Evolutionary conservation across 2,329 filamentous ascomycete species (phyloP).

Genomic region (Chalaropsis ovoidea): DNA sequence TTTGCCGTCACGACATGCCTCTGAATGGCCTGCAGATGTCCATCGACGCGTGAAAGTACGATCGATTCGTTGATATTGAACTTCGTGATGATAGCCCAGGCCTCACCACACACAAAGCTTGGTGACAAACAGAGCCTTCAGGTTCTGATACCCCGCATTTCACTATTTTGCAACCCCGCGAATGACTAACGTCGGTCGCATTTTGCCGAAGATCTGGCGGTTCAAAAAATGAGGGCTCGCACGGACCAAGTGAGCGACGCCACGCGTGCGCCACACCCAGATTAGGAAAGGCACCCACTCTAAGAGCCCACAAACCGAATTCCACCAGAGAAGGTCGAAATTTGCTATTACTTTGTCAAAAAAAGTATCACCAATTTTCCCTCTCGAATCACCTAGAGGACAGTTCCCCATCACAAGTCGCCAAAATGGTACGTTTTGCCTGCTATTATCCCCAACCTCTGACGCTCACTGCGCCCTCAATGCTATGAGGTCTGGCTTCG

Average conservation of each 20-base stretch:
- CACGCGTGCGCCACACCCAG: constrained; percentile 28
- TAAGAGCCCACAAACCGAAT: constrained; percentile 39
- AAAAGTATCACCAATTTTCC: constrained; percentile 31
- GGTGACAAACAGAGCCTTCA: neutral
- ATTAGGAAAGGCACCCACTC: constrained; percentile 34
- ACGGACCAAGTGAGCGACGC: constrained; percentile 23
- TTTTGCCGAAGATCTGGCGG: constrained; percentile 16
- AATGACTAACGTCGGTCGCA: constrained; percentile 7
- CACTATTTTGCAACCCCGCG: constrained; percentile 8
- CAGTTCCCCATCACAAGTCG: constrained; percentile 36
- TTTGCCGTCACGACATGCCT: no score
- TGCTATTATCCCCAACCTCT: constrained; percentile 26
- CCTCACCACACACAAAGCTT: neutral
- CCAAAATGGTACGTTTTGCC: constrained; percentile 40
- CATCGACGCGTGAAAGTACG: no score
- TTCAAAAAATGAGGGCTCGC: constrained; percentile 24
- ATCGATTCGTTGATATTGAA: no score
- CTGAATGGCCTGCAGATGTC: no score
- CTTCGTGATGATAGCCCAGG: no score
- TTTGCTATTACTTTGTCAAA: constrained; percentile 30
- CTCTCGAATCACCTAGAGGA: constrained; percentile 39
- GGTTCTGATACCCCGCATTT: constrained; percentile 1
- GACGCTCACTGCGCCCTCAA: neutral
- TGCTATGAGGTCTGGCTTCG: constrained; percentile 13
- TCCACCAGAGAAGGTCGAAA: constrained; percentile 38